Evolutionary conservation across 1,284 basidiomycete genomes (phyloP).

Genomic region (Amylostereum areolatum): DNA sequence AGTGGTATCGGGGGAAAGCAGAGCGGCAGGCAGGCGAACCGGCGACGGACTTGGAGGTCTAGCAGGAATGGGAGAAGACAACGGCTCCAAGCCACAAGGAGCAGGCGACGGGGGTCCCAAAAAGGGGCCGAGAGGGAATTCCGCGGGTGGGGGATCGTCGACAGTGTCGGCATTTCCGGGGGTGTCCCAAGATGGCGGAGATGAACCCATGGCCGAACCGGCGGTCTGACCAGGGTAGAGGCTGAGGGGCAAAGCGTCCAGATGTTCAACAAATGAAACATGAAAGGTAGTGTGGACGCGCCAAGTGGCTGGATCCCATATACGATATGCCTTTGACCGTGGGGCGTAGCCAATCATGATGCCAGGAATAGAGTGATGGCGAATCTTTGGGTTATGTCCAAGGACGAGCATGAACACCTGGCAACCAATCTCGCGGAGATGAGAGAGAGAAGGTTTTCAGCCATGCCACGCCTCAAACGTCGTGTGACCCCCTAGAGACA

Average conservation of each 20-base stretch:
- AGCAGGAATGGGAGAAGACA: neutral
- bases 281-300: constrained; percentile 19
- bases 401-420: constrained; percentile 13
- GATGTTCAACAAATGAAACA: constrained; percentile 21
- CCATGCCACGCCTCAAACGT: constrained; percentile 15
- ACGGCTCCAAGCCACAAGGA: no score
- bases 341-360: constrained; percentile 27
- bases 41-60: no score
- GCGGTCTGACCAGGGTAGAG: neutral
- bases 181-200: neutral
- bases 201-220: neutral
- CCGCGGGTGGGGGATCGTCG: neutral
- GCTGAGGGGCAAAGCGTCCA: neutral
- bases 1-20: no score
- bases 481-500: constrained; percentile 3
- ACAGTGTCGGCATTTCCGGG: no score
- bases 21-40: no score
- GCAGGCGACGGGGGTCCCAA: neutral
- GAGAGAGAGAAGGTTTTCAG: constrained; percentile 10
- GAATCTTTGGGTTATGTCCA: constrained; percentile 23
- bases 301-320: constrained; percentile 17
- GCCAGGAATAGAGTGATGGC: constrained; percentile 22
- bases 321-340: constrained; percentile 26
- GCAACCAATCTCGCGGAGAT: constrained; percentile 19
- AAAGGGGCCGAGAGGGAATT: neutral